phyloP scores from a whole-genome alignment of 176 grass and related monocot species.

The Musa acuminata region DNA sequence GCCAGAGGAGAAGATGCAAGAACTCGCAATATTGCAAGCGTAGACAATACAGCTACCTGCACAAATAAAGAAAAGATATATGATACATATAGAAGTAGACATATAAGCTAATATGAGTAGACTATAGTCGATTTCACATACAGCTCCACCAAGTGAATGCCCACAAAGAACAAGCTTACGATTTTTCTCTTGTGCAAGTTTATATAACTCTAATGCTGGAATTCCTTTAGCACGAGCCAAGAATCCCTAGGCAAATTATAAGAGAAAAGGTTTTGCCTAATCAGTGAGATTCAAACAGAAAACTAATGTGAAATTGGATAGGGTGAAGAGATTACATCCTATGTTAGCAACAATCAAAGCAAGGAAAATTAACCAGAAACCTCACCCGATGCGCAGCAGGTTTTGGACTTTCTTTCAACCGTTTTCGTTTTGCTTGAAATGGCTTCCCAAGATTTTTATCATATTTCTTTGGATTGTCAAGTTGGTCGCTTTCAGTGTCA shows the following conservation, averaged over 20 bases:
- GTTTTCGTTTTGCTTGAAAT: slow-evolving; percentile 41
- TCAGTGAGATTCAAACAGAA: neutral
- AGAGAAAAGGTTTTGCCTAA: neutral
- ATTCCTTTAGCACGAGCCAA: slow-evolving; percentile 91
- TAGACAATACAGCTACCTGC: slow-evolving; percentile 89
- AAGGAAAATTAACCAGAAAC: neutral
- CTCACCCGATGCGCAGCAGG: slow-evolving; percentile 89
- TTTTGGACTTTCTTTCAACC: slow-evolving; percentile 48
- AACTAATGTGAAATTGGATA: neutral
- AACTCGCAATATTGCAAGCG: slow-evolving; percentile 93
- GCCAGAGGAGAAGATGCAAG: slow-evolving; percentile 47
- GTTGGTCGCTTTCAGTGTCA: slow-evolving; percentile 41
- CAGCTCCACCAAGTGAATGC: slow-evolving; percentile 94
- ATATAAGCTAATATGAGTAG: slow-evolving; percentile 8
- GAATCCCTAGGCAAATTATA: slow-evolving; percentile 54
- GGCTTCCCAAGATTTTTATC: slow-evolving; percentile 44
- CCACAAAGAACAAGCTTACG: slow-evolving; percentile 96
- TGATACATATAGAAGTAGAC: slow-evolving; percentile 1
- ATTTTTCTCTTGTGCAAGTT: slow-evolving; percentile 77
- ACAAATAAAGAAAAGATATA: slow-evolving; percentile 10
- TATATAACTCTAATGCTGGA: slow-evolving; percentile 84
- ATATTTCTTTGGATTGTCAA: slow-evolving; percentile 28
- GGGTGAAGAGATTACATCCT: slow-evolving; percentile 4
- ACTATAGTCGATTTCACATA: slow-evolving; percentile 30
- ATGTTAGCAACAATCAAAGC: neutral